A percentile compares a stretch with the other conserved stretches of the same genome.
phyloP scores from a whole-genome alignment of 768 basidiomycete genomes.

The Xerocomus brunneocitrinus region DNA sequence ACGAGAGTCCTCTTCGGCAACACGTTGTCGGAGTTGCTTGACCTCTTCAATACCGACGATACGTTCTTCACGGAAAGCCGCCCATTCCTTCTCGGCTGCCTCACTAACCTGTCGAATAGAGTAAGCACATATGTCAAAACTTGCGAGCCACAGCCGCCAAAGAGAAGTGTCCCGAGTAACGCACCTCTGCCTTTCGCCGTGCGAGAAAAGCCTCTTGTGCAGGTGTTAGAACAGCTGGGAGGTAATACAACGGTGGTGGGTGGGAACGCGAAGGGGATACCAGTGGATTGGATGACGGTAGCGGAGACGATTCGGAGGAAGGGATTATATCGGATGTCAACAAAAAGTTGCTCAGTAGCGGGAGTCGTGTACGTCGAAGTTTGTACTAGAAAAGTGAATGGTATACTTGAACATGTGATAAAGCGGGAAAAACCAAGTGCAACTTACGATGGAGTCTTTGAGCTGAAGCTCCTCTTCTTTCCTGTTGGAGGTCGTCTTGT shows the following conservation, averaged over 20 bases:
- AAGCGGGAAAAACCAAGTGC: neutral
- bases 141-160: neutral
- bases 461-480: slow-evolving; percentile 81
- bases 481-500: slow-evolving; percentile 68
- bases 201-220: slow-evolving; percentile 65
- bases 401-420: neutral
- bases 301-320: slow-evolving; percentile 28
- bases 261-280: slow-evolving; percentile 56
- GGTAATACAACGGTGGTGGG: slow-evolving; percentile 74
- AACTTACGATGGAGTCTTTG: slow-evolving; percentile 73
- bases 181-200: slow-evolving; percentile 60
- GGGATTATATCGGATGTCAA: slow-evolving; percentile 68
- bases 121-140: slow-evolving; percentile 1
- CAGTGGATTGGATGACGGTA: slow-evolving; percentile 34
- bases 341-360: slow-evolving; percentile 69
- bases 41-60: slow-evolving; percentile 57
- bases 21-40: slow-evolving; percentile 53
- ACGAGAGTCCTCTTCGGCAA: slow-evolving; percentile 59
- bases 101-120: slow-evolving; percentile 45
- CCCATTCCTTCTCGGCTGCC: slow-evolving; percentile 67
- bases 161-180: slow-evolving; percentile 9
- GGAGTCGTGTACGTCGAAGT: slow-evolving; percentile 65
- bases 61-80: slow-evolving; percentile 58
- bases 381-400: slow-evolving; percentile 50
- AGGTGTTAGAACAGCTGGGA: slow-evolving; percentile 63